phyloP scores from a whole-genome alignment of 768 basidiomycete genomes.

The Mycena vulgaris region DNA sequence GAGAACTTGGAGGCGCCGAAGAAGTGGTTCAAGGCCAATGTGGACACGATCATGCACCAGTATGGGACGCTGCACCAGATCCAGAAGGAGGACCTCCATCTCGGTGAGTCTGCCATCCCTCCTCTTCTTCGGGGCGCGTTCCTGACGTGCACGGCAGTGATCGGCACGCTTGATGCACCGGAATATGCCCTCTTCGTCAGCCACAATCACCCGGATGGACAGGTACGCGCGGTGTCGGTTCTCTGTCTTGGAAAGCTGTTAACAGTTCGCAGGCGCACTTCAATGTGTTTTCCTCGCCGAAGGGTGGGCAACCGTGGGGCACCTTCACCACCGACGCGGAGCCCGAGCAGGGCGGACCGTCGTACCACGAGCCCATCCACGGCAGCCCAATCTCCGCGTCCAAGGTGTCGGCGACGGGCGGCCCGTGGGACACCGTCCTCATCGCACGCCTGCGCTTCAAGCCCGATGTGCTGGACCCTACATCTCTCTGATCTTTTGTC shows the following conservation, averaged over 20 bases:
- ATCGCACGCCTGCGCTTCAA: constrained; percentile 67
- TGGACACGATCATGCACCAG: constrained; percentile 71
- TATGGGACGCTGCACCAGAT: constrained; percentile 66
- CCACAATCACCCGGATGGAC: constrained; percentile 67
- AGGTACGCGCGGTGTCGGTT: constrained; percentile 34
- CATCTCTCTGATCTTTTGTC: constrained; percentile 46
- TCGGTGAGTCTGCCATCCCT: constrained; percentile 53
- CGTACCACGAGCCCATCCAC: constrained; percentile 50
- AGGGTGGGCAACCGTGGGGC: constrained; percentile 69
- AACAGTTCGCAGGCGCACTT: constrained; percentile 58
- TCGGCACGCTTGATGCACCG: constrained; percentile 79
- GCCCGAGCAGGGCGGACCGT: constrained; percentile 51
- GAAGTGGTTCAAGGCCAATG: constrained; percentile 82
- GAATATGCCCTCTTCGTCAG: constrained; percentile 86
- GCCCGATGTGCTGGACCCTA: constrained; percentile 61
- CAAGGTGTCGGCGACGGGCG: constrained; percentile 58
- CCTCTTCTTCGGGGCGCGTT: background rate
- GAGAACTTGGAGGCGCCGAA: constrained; percentile 74
- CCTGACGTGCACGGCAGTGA: constrained; percentile 54
- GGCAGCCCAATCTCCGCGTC: constrained; percentile 46
- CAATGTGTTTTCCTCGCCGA: constrained; percentile 64
- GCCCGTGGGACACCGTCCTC: constrained; percentile 63
- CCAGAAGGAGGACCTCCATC: constrained; percentile 71
- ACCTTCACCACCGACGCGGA: constrained; percentile 63
- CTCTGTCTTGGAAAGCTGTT: background rate